Percentiles rank a stretch among this genome's conserved stretches.
Evolutionary conservation across 306 rosid species (phyloP).

Genomic region (Lablab purpureus): DNA sequence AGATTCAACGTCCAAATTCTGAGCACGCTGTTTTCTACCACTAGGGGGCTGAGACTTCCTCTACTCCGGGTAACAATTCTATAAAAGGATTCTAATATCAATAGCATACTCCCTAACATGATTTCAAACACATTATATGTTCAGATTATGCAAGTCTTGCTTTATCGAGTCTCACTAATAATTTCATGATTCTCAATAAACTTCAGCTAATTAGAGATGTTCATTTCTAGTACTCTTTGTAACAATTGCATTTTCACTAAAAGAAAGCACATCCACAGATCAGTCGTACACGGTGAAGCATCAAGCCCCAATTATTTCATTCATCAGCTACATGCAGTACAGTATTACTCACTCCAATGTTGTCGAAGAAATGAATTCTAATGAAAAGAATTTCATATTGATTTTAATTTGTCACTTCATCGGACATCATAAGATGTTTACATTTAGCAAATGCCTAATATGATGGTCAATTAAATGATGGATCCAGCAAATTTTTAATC

Average conservation of each 20-base stretch:
- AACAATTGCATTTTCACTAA: conserved; percentile 29
- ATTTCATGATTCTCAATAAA: not conserved
- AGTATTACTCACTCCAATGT: conserved; percentile 34
- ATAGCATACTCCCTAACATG: not conserved
- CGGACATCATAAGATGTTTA: conserved; percentile 6
- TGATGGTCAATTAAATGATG: conserved; percentile 51
- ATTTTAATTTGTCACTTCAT: conserved; percentile 14
- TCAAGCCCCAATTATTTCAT: conserved; percentile 30
- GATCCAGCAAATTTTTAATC: conserved; percentile 67
- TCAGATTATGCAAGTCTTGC: not conserved
- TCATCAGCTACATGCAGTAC: conserved; percentile 2
- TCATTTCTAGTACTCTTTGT: not conserved
- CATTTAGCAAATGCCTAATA: conserved; percentile 13
- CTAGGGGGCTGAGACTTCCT: not conserved
- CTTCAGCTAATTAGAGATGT: not conserved
- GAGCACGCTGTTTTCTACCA: not conserved
- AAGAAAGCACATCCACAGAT: conserved; percentile 19
- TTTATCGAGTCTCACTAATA: not conserved
- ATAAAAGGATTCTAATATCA: not conserved
- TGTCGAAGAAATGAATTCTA: not conserved
- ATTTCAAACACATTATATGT: not conserved
- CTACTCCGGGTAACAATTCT: not conserved
- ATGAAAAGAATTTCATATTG: conserved; percentile 10
- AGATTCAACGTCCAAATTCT: not conserved
- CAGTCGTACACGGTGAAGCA: conserved; percentile 19